These are phyloP conservation scores for Yamadazyma friedrichii DNA, from an alignment of 1,139 yeast species.

Conservation along the genomic window DNA sequence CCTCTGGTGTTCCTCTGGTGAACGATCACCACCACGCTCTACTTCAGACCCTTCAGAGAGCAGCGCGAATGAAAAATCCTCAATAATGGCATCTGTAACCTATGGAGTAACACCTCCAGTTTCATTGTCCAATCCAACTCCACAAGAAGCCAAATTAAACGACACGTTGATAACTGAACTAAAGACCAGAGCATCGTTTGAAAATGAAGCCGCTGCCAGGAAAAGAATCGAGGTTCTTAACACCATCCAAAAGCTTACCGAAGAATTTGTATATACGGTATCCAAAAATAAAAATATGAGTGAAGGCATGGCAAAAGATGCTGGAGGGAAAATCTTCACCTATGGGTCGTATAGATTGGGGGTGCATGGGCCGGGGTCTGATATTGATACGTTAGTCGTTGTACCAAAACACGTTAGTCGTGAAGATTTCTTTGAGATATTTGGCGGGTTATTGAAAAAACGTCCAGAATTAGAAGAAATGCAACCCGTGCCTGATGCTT, in stretches of 20 bases:
- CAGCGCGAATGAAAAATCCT: too few relatives aligned
- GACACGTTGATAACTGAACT: slow-evolving; percentile 76
- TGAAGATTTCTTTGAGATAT: slow-evolving; percentile 82
- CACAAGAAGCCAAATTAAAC: slow-evolving; percentile 72
- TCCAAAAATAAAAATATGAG: slow-evolving; percentile 84
- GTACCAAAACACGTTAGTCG: slow-evolving; percentile 95
- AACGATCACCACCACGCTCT: too few relatives aligned
- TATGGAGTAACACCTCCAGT: slow-evolving; percentile 93
- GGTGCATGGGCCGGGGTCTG: slow-evolving; percentile 97
- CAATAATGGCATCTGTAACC: slow-evolving; percentile 23
- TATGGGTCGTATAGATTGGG: slow-evolving; percentile 94
- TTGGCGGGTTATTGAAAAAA: slow-evolving; percentile 61
- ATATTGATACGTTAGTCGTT: slow-evolving; percentile 92
- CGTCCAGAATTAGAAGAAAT: slow-evolving; percentile 86
- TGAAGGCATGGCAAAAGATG: slow-evolving; percentile 95
- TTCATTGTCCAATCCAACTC: slow-evolving; percentile 78
- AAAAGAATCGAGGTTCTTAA: slow-evolving; percentile 75
- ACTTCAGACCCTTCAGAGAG: too few relatives aligned
- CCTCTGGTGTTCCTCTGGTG: too few relatives aligned
- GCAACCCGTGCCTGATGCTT: slow-evolving; percentile 93
- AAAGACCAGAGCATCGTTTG: slow-evolving; percentile 85
- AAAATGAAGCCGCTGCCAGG: slow-evolving; percentile 75
- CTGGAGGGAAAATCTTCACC: slow-evolving; percentile 95
- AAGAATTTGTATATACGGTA: slow-evolving; percentile 80
- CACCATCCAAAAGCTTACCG: slow-evolving; percentile 65